Conservation (phyloP, 2,329 filamentous ascomycete species). For the Metarhizium guizhouense region DNA sequence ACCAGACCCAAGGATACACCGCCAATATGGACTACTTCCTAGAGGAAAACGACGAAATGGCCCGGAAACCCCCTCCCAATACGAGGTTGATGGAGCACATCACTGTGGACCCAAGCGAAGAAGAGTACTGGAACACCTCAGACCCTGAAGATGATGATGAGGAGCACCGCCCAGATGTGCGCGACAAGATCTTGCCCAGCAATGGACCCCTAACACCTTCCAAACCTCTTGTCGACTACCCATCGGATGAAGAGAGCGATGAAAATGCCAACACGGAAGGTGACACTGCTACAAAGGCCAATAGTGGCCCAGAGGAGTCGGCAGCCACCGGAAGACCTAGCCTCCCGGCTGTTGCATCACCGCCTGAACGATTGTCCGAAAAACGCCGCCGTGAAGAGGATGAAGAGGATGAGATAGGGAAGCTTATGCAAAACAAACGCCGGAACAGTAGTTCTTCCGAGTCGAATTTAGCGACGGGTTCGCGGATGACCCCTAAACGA, state of each 20-base stretch:
- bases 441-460: slow-evolving; percentile 48
- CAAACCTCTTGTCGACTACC: slow-evolving; percentile 82
- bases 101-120: slow-evolving; percentile 67
- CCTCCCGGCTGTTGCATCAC: slow-evolving; percentile 32
- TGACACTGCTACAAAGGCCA: slow-evolving; percentile 18
- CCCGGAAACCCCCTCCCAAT: slow-evolving; percentile 31
- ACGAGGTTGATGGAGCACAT: slow-evolving; percentile 64
- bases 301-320: slow-evolving; percentile 22
- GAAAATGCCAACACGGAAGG: slow-evolving; percentile 48
- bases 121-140: slow-evolving; percentile 87
- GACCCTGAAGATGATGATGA: slow-evolving; percentile 75
- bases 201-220: slow-evolving; percentile 56
- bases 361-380: slow-evolving; percentile 72
- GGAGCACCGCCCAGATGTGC: slow-evolving; percentile 18
- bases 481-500: slow-evolving; percentile 23
- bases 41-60: slow-evolving; percentile 56
- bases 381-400: slow-evolving; percentile 89
- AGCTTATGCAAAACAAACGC: slow-evolving; percentile 60
- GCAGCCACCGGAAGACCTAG: slow-evolving; percentile 18
- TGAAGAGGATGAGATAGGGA: slow-evolving; percentile 79
- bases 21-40: slow-evolving; percentile 61
- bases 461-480: slow-evolving; percentile 26
- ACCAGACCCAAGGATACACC: slow-evolving; percentile 64
- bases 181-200: slow-evolving; percentile 26
- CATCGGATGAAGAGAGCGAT: slow-evolving; percentile 74